Base-by-base conservation (phyloP, 2,329 filamentous ascomycete genomes). In the Shiraia bambusicola region DNA sequence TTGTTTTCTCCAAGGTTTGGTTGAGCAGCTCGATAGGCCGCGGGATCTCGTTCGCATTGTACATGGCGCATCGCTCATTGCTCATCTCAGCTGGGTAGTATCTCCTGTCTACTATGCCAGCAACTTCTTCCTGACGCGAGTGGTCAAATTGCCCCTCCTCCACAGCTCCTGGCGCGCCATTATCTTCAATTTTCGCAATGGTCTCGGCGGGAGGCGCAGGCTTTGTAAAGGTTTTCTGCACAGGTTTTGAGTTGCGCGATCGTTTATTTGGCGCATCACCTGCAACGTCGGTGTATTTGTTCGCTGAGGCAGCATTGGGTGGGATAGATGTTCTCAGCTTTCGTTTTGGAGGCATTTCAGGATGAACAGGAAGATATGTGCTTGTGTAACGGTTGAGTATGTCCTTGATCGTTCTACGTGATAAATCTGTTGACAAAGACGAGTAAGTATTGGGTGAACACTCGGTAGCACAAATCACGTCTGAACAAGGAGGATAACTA, bases 1-100 rank as follows among this genome's bases (percentile, higher is more conserved):
- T 69, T 0, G 88, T 93, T 2, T 83, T 78, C 16, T 75, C 63
- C 4, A 90, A 73, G 0, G 83, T 82, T 1, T 72, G 65, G 5
- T 81, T 65, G 2, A 95, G 75, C 0, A 79, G 67, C 54, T 90
- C 82, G 14, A 94, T 86, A 0, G 90, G 91, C 0, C 86, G 81
- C 3, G 83, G 78, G 3, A 94, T 72, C 34, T 80, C 76, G 37
- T 84, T 77, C n/a, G 77, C 70, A 39, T 79, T 86, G 69, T 95
- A 96, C 37, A 85, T 83, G 4, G 76, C 73, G 37, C 87, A 90
- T 28, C 90, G 83, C 35, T 79, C 80, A 57, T 89, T 93, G 70
- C 78, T 87, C 84, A 96, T 94, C 63, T 95, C 89, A 1, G 81
- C 79, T 0, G 89, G 89, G 56, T 95, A 96, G 70, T 84, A 95